Evolutionary conservation across 768 basidiomycete species (phyloP).

Genomic region (Suillus variegatus): DNA sequence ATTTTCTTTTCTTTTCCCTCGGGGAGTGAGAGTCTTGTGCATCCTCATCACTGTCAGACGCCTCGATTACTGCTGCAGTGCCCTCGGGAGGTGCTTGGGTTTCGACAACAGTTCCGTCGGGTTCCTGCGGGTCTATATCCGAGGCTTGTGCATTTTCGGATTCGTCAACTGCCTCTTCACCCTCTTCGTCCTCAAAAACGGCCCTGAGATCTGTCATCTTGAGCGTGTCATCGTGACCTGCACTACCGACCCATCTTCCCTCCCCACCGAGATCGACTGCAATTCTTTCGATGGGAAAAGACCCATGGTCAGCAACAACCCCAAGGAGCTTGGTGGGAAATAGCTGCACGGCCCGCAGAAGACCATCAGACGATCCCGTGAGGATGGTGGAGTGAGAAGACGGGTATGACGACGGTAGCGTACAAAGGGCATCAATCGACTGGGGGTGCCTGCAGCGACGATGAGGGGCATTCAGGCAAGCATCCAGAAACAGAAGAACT

Average conservation of each 20-base stretch:
- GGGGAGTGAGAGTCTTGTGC: slow-evolving; percentile 29
- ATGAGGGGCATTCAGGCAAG: slow-evolving; percentile 12
- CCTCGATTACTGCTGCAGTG: slow-evolving; percentile 16
- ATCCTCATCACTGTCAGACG: slow-evolving; percentile 27
- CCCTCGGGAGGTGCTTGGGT: slow-evolving; percentile 15
- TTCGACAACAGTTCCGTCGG: slow-evolving; percentile 19
- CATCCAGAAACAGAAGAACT: slow-evolving; percentile 18
- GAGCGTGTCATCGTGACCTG: slow-evolving; percentile 85
- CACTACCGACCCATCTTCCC: slow-evolving; percentile 89
- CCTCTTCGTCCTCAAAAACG: slow-evolving; percentile 55
- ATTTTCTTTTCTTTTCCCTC: slow-evolving; percentile 53
- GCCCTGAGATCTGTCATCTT: slow-evolving; percentile 83
- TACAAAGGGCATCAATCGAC: slow-evolving; percentile 85
- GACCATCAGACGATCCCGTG: slow-evolving; percentile 91
- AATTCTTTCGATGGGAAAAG: slow-evolving; percentile 90
- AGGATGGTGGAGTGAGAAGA: slow-evolving; percentile 71
- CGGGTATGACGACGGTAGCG: slow-evolving; percentile 62
- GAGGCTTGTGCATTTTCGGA: slow-evolving; percentile 23
- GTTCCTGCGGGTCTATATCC: slow-evolving; percentile 19
- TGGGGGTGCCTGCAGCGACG: slow-evolving; percentile 72
- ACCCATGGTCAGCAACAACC: slow-evolving; percentile 88
- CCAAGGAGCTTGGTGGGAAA: slow-evolving; percentile 90
- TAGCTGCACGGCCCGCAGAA: slow-evolving; percentile 83
- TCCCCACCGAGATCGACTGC: slow-evolving; percentile 58
- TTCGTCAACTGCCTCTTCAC: slow-evolving; percentile 22